Evolutionary conservation across 306 rosid species (phyloP).

Genomic region (Spatholobus suberectus): DNA sequence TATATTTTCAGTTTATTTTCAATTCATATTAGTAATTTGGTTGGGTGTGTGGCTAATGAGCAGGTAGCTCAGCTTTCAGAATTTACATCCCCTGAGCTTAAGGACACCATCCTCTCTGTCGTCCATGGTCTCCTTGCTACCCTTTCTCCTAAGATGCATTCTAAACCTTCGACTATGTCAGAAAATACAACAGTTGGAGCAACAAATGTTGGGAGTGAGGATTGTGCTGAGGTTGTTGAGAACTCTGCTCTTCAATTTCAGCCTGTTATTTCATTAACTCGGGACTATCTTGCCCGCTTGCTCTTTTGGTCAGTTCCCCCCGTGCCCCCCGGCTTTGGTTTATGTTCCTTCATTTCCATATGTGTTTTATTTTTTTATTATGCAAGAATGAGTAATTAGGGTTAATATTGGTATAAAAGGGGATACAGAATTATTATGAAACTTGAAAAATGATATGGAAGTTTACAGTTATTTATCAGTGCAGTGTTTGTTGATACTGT

Average conservation of each 20-base stretch:
- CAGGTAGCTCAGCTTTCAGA: constrained; percentile 97
- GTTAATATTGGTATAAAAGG: neutral
- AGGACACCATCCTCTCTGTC: constrained; percentile 81
- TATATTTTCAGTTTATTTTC: constrained; percentile 20
- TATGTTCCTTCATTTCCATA: constrained; percentile 5
- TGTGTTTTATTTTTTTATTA: neutral
- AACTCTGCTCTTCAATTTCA: constrained; percentile 87
- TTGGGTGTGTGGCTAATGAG: constrained; percentile 22
- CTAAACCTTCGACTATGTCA: constrained; percentile 69
- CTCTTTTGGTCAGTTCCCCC: constrained; percentile 83
- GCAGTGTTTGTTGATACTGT: constrained; percentile 29
- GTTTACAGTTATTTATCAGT: constrained; percentile 2
- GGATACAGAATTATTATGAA: neutral
- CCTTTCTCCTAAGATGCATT: constrained; percentile 92
- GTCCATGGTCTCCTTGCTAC: constrained; percentile 96
- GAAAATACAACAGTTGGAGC: constrained; percentile 67
- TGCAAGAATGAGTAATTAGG: neutral
- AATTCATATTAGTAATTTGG: constrained; percentile 12
- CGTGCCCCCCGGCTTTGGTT: neutral
- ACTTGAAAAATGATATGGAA: constrained; percentile 21
- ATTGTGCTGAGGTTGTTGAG: constrained; percentile 83
- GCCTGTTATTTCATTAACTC: constrained; percentile 74
- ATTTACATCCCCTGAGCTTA: constrained; percentile 78
- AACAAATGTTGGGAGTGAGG: constrained; percentile 62
- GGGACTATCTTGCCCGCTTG: constrained; percentile 89